Evolutionary conservation across 2,329 filamentous ascomycete genomes (phyloP), one percentile per base, ranked within the genome.

Genomic region (Dothideomycetidae sp.): DNA sequence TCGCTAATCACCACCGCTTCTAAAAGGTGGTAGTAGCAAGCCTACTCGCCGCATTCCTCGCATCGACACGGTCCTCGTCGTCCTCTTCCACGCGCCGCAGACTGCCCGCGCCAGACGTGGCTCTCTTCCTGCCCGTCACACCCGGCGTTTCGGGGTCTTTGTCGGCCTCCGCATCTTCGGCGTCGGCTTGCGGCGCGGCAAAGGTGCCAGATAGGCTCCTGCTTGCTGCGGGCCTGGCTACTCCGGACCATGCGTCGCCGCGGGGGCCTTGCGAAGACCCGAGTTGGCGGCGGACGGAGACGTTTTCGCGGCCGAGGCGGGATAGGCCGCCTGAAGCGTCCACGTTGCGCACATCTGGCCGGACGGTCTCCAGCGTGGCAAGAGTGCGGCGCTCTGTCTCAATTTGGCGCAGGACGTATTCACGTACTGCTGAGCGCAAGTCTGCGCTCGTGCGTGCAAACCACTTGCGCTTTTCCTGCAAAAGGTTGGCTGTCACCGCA

Each of bases 171-270:
- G 59, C 60, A 23, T 66, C 71, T 42, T 73, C 74, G 10, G 68
- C 64, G 7, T 77, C 62, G 68, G 44, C 50, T n/a, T n/a, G n/a
- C 21, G 48, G 53, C 29, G 43, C 64, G 45, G 77, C 71, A 45
- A 81, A 71, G 53, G 75, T 81, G 33, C 79, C 76, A 39, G 80
- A 84, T 46, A 86, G 69, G 53, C 78, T 86, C 49, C 85, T 71
- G n/a, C 76, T 78, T 49, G 93, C 83, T 18, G 78, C 75, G 39
- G 82, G 73, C 44, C 90, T 73, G 23, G 86, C 83, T 17, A 94
- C 85, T 41, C 90, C 90, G 51, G 84, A 93, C 90, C 90, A 98
- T 11, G 90, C 80, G 58, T 98, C 90, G n/a, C 90, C 90, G 63
- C 93, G 93, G 34, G 90, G 88, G 0, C 90, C 90, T 60, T 98